These are phyloP conservation scores for Pestalotiopsis sp. DNA, from an alignment of 2,329 filamentous ascomycete genomes.

Conservation along the genomic window DNA sequence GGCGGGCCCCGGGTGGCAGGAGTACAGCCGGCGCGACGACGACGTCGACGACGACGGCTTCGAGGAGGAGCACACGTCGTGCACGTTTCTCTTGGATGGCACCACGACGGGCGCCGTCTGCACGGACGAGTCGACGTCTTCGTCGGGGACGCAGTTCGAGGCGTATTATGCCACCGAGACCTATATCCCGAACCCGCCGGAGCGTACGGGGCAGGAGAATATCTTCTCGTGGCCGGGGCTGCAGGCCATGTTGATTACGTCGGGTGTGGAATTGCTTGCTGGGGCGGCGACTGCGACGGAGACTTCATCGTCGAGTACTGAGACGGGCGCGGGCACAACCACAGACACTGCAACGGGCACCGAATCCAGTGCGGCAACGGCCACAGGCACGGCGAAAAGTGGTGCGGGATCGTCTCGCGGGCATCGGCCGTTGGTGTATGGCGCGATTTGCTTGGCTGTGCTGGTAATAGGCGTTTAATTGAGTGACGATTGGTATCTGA, in stretches of 20 bases:
- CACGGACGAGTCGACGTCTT: neutral
- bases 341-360: neutral
- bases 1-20: neutral
- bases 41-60: neutral
- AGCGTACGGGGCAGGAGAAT: neutral
- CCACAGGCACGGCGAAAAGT: neutral
- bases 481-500: too few relatives aligned
- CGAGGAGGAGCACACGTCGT: neutral
- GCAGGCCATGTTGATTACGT: conserved; percentile 8
- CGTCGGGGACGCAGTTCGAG: neutral
- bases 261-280: conserved; percentile 6
- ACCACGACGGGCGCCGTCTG: neutral
- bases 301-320: neutral
- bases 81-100: neutral
- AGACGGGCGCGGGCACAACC: neutral
- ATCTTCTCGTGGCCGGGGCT: neutral
- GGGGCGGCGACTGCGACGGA: neutral
- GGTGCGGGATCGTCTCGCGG: neutral
- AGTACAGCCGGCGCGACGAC: neutral
- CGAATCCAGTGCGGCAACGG: too few relatives aligned
- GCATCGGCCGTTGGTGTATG: neutral
- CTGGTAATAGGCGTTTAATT: neutral
- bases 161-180: neutral
- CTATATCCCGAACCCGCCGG: neutral
- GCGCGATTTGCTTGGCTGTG: neutral